Percentiles rank a stretch among this genome's conserved stretches.
Evolutionary conservation across 306 rosid species (phyloP).

Genomic region (Hylodesmum podocarpum): DNA sequence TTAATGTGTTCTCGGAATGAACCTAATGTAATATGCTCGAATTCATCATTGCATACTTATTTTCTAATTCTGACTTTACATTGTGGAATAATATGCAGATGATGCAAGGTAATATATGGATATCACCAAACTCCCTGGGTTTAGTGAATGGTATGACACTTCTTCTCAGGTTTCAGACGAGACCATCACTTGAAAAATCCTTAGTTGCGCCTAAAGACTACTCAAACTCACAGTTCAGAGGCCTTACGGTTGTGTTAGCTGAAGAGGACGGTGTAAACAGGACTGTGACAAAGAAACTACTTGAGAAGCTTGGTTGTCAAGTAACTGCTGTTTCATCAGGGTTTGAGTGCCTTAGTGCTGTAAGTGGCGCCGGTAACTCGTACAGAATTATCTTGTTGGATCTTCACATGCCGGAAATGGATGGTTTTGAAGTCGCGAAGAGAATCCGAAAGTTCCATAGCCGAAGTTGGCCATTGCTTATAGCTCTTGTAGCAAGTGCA

Average conservation of each 20-base stretch:
- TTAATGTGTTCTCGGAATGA: neutral
- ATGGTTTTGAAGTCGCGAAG: slow-evolving; percentile 71
- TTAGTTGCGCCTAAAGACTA: slow-evolving; percentile 30
- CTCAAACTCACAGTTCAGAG: slow-evolving; percentile 49
- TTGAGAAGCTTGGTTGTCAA: slow-evolving; percentile 79
- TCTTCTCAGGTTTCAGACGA: slow-evolving; percentile 61
- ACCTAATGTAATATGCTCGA: neutral
- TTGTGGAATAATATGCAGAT: slow-evolving; percentile 49
- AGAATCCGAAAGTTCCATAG: slow-evolving; percentile 60
- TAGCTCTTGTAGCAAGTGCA: slow-evolving; percentile 67
- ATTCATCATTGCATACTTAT: neutral
- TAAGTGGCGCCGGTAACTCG: slow-evolving; percentile 42
- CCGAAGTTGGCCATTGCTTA: slow-evolving; percentile 64
- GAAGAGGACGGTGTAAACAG: slow-evolving; percentile 71
- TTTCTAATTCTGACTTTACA: slow-evolving; percentile 27
- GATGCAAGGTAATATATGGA: slow-evolving; percentile 84
- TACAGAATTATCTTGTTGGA: slow-evolving; percentile 60
- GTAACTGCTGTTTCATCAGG: slow-evolving; percentile 75
- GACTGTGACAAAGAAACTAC: slow-evolving; percentile 69
- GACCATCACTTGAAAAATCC: slow-evolving; percentile 44
- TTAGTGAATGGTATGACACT: slow-evolving; percentile 69
- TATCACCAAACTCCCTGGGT: slow-evolving; percentile 48
- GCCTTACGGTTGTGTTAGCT: slow-evolving; percentile 61
- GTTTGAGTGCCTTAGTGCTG: slow-evolving; percentile 55
- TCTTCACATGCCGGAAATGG: slow-evolving; percentile 87